phyloP scores from a whole-genome alignment of 139 green algal species.

The Micractinium conductrix region DNA sequence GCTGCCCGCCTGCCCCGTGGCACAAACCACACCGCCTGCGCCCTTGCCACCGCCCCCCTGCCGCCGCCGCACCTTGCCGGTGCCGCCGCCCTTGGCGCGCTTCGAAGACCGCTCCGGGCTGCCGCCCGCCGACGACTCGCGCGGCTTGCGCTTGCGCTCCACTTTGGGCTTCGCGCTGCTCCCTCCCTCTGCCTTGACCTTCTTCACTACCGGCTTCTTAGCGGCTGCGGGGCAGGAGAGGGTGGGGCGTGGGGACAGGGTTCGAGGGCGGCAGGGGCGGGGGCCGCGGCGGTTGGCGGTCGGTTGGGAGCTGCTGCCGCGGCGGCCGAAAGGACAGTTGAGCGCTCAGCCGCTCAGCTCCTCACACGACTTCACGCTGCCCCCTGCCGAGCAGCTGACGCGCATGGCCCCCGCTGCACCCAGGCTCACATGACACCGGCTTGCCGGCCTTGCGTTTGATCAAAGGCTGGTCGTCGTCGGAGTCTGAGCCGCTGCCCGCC shows the following conservation, averaged over 20 bases:
- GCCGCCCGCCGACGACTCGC: neutral
- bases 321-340: neutral
- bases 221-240: neutral
- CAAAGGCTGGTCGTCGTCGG: conserved; percentile 19
- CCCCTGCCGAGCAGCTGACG: neutral
- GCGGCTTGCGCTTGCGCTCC: conserved; percentile 8
- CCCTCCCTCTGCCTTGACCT: neutral
- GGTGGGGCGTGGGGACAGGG: no score
- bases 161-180: neutral
- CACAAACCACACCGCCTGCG: no score
- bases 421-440: neutral
- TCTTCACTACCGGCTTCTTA: neutral
- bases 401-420: neutral
- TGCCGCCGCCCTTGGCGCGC: conserved; percentile 6
- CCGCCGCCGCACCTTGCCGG: conserved; percentile 17
- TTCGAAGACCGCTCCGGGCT: conserved; percentile 7
- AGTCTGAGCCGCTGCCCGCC: conserved; percentile 3
- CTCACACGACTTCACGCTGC: neutral
- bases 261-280: neutral
- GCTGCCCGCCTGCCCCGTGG: no score
- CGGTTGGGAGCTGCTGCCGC: no score
- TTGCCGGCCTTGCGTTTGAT: conserved; percentile 1
- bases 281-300: no score
- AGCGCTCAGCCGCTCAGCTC: no score
- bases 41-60: no score